A percentile compares a stretch with the other conserved stretches of the same genome.
phyloP scores from a whole-genome alignment of 2,329 filamentous ascomycete species.

The Fusarium torulosum region DNA sequence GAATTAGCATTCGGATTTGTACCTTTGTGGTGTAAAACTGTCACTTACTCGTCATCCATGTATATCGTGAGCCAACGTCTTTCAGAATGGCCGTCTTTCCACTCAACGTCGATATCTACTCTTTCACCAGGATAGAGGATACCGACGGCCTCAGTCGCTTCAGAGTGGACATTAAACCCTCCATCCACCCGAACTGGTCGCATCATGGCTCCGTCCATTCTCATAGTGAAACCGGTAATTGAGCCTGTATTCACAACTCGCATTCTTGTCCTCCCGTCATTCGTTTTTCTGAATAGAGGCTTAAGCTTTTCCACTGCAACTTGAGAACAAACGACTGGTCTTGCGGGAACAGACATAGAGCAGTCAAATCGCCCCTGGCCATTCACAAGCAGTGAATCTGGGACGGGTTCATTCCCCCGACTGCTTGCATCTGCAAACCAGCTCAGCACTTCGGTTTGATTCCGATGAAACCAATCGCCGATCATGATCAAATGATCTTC shows the following conservation, averaged over 20 bases:
- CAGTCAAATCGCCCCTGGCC: slow-evolving; percentile 2
- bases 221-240: neutral
- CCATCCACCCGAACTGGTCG: neutral
- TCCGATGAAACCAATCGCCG: slow-evolving; percentile 8
- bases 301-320: neutral
- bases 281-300: rapidly evolving
- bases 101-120: neutral
- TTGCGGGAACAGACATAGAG: slow-evolving; percentile 9
- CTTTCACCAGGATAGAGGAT: slow-evolving; percentile 6
- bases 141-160: neutral
- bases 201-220: rapidly evolving
- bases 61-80: neutral
- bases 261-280: neutral
- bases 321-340: neutral
- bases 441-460: neutral
- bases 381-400: slow-evolving; percentile 4
- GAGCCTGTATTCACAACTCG: slow-evolving; percentile 12
- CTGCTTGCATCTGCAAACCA: slow-evolving; percentile 18
- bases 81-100: rapidly evolving
- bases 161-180: neutral
- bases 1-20: neutral
- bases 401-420: slow-evolving; percentile 18
- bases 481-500: slow-evolving; percentile 4
- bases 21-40: rapidly evolving
- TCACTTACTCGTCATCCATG: slow-evolving; percentile 11